phyloP scores from a whole-genome alignment of 208 protist species.

The Leishmania tarentolae region DNA sequence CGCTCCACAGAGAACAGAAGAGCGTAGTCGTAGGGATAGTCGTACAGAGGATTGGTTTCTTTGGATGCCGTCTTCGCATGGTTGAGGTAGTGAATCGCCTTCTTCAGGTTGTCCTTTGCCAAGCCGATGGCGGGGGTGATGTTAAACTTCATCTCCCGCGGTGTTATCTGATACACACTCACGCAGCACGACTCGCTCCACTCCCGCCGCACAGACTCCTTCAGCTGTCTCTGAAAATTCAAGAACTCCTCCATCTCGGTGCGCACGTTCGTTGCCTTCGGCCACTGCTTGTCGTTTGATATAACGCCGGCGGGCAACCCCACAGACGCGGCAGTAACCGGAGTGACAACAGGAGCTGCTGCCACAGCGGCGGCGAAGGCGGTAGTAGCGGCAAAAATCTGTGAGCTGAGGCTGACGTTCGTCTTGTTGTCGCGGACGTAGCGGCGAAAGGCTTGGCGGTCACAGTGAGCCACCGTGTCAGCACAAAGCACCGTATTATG shows the following conservation, averaged over 20 bases:
- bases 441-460: constrained; percentile 72
- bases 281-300: constrained; percentile 24
- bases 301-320: constrained; percentile 8
- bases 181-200: constrained; percentile 83
- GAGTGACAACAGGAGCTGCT: constrained; percentile 6
- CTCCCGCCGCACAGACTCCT: constrained; percentile 61
- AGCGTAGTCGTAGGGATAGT: constrained; percentile 88
- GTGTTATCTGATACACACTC: constrained; percentile 89
- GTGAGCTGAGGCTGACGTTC: constrained; percentile 37
- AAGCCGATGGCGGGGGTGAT: constrained; percentile 69
- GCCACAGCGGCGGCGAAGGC: constrained; percentile 27
- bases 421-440: constrained; percentile 79
- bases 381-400: constrained; percentile 32
- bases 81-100: constrained; percentile 80
- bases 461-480: constrained; percentile 55
- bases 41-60: constrained; percentile 79
- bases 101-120: constrained; percentile 74
- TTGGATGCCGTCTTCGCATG: constrained; percentile 41
- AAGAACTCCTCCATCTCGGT: constrained; percentile 43
- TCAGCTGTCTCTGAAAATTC: constrained; percentile 41
- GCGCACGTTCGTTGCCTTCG: constrained; percentile 25
- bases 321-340: not conserved
- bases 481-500: constrained; percentile 72
- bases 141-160: constrained; percentile 90
- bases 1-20: constrained; percentile 84